These are phyloP conservation scores for Metschnikowia dekortorum DNA, from an alignment of 805 yeast species.

Conservation along the genomic window DNA sequence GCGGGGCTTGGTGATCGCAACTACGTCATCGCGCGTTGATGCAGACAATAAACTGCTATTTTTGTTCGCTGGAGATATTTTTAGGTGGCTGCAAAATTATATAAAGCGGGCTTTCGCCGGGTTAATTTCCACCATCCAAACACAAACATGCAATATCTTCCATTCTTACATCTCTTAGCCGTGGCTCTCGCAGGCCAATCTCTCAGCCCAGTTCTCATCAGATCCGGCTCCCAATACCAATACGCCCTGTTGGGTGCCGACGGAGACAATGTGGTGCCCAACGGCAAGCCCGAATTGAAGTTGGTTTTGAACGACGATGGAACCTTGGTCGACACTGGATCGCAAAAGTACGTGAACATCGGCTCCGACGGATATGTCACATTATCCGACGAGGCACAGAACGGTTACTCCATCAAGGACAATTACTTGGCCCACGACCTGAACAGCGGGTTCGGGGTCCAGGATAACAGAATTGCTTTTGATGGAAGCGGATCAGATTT, in stretches of 20 bases:
- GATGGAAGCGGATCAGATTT: conserved; percentile 1
- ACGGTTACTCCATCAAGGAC: conserved; percentile 11
- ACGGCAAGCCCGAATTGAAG: conserved; percentile 8
- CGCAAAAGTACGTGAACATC: conserved; percentile 17
- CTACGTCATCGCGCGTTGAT: neutral
- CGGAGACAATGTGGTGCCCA: conserved; percentile 12
- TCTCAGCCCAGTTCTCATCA: no score
- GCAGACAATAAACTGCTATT: neutral
- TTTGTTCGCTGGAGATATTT: neutral
- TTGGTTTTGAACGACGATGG: conserved; percentile 23
- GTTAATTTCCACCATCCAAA: neutral
- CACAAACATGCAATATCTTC: conserved; percentile 9
- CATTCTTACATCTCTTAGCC: conserved; percentile 20
- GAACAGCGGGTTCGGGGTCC: neutral
- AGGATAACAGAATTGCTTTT: conserved; percentile 1
- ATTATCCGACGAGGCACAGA: conserved; percentile 7
- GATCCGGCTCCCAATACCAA: no score
- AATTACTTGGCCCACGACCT: conserved; percentile 1
- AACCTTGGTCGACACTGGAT: conserved; percentile 17
- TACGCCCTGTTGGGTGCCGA: no score
- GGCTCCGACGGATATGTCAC: conserved; percentile 8
- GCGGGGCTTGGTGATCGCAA: neutral
- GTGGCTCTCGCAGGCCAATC: no score
- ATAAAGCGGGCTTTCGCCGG: neutral
- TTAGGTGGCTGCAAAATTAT: conserved; percentile 1